Conservation (phyloP, 2,329 filamentous ascomycete species). For the Cordyceps cicadae region DNA sequence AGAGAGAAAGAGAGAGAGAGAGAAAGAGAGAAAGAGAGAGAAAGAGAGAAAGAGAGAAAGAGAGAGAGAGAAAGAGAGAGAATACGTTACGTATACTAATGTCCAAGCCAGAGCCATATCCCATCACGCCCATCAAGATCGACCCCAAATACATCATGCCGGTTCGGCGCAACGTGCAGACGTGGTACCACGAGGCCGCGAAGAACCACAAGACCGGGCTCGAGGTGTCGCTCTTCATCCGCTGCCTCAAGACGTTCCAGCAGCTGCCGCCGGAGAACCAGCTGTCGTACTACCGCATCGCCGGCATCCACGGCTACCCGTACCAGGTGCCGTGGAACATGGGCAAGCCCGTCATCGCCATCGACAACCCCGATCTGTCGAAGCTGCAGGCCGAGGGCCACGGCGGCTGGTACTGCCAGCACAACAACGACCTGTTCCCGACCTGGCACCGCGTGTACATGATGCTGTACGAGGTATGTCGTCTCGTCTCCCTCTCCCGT, state of each 20-base stretch:
- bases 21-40: no score
- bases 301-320: neutral
- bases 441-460: conserved; percentile 61
- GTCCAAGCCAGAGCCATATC: neutral
- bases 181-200: neutral
- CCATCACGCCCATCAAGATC: neutral
- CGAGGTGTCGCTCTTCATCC: neutral
- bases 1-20: no score
- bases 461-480: conserved; percentile 47
- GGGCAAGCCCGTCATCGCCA: neutral
- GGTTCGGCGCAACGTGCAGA: neutral
- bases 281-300: neutral
- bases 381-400: neutral
- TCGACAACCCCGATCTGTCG: neutral
- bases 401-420: conserved; percentile 47
- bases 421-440: conserved; percentile 52
- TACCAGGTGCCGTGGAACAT: neutral
- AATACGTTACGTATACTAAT: no score
- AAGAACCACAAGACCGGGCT: neutral
- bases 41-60: no score
- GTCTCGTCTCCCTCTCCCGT: no score
- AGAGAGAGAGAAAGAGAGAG: no score
- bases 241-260: neutral
- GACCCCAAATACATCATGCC: neutral
- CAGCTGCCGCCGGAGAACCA: neutral